Conservation (phyloP, 139 green algal genomes). For the Edaphochlamys debaryana region DNA sequence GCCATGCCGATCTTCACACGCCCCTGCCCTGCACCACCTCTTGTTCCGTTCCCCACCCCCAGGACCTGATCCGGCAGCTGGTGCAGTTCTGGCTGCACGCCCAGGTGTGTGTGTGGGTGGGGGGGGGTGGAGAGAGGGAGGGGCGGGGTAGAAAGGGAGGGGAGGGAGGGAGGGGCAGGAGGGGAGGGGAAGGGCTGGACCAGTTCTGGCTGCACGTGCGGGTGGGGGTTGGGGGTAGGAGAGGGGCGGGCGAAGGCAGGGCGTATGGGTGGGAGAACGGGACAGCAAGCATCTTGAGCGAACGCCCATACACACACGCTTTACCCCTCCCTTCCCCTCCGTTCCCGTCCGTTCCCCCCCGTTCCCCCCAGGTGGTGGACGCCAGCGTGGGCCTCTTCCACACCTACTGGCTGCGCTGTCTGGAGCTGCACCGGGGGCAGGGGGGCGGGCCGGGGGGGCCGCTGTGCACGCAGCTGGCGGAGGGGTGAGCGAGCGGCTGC, state of each 20-base stretch:
- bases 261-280: too few relatives aligned
- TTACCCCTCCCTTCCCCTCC: background rate
- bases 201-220: too few relatives aligned
- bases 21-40: background rate
- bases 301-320: too few relatives aligned
- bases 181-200: too few relatives aligned
- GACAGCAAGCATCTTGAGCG: too few relatives aligned
- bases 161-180: too few relatives aligned
- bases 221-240: too few relatives aligned
- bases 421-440: background rate
- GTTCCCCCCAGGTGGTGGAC: background rate
- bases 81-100: constrained; percentile 19
- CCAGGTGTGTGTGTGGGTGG: background rate
- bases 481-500: too few relatives aligned
- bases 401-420: constrained; percentile 1
- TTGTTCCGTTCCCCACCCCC: background rate
- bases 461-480: background rate
- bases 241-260: too few relatives aligned
- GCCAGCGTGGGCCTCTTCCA: background rate
- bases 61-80: constrained; percentile 11
- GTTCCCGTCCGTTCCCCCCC: background rate
- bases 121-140: too few relatives aligned
- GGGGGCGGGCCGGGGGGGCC: constrained; percentile 5
- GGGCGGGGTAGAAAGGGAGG: too few relatives aligned
- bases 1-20: too few relatives aligned